Evolutionary conservation across 768 basidiomycete species (phyloP), one percentile per base, ranked within the genome.

Genomic region (Chiua virens): DNA sequence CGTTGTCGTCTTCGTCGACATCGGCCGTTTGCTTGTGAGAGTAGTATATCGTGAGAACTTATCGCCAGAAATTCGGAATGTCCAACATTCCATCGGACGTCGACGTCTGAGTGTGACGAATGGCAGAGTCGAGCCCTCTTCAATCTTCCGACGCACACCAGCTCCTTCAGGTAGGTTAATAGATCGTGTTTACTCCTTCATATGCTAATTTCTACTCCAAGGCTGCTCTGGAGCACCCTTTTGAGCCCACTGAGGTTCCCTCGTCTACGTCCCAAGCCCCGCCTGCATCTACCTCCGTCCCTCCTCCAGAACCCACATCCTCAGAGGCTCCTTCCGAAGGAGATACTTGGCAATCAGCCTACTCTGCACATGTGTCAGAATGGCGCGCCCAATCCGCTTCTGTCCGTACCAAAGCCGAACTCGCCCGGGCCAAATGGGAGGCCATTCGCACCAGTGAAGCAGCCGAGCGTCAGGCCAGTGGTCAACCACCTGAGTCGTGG

Each of bases 1-100:
- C 85, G 54, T 91, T 85, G 52, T n/a, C 89, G 4, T 95, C 92
- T 3, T 95, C 90, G 0, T 95, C n/a, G n/a, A n/a, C n/a, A n/a
- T n/a, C n/a, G n/a, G n/a, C n/a, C n/a, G n/a, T n/a, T n/a, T n/a
- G n/a, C n/a, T n/a, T n/a, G n/a, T n/a, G n/a, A n/a, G n/a, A n/a
- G n/a, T n/a, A n/a, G 11, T 34, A 15, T 3, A 2, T 3, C 40
- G 53, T 51, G 56, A 34, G 47, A 58, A 49, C 23, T 25, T 11
- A 25, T n/a, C 10, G 15, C 37, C 25, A 25, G 8, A 25, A 9
- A 30, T 11, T 11, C 17, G 25, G 22, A 45, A 10, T 23, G 21
- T 27, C 28, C 2, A 30, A 11, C 28, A 30, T 30, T 30, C 28
- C 7, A 6, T 30, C 28, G 28, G 28, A 30, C 28, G 9, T 30